phyloP scores from a whole-genome alignment of 257 asterid genomes.

The Solanum gracilifrons region DNA sequence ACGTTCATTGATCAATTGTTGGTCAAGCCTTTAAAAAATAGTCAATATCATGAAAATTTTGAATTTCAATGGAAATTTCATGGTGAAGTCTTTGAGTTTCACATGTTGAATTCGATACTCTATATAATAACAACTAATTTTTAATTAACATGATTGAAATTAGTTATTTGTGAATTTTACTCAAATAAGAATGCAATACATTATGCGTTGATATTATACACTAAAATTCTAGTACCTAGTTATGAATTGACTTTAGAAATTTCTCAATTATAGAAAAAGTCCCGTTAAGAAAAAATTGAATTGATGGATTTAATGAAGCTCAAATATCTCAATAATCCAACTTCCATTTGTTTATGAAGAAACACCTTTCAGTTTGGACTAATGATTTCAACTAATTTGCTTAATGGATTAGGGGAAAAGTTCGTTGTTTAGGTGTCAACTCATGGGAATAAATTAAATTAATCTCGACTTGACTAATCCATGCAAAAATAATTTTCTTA shows the following conservation, averaged over 20 bases:
- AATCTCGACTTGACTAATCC: not conserved
- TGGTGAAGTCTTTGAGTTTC: not conserved
- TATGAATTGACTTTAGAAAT: not conserved
- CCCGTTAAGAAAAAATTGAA: not conserved
- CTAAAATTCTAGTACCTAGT: not conserved
- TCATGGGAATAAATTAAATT: constrained; percentile 5
- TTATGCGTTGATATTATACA: not conserved
- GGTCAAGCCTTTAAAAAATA: not conserved
- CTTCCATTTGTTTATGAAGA: not conserved
- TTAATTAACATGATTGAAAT: not conserved
- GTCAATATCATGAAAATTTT: not conserved
- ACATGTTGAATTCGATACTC: not conserved
- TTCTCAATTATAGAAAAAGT: not conserved
- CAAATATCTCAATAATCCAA: not conserved
- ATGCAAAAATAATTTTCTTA: not conserved
- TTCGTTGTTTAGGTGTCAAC: constrained; percentile 34
- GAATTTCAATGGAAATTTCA: not conserved
- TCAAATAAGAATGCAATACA: not conserved
- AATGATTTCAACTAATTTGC: not conserved
- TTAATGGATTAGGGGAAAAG: constrained; percentile 46
- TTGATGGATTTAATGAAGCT: not conserved
- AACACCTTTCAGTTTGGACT: not conserved
- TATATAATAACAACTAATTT: not conserved
- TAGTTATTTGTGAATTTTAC: not conserved
- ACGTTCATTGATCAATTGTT: not conserved